phyloP scores from a whole-genome alignment of 2,329 filamentous ascomycete genomes.

The Raffaelea arxii region DNA sequence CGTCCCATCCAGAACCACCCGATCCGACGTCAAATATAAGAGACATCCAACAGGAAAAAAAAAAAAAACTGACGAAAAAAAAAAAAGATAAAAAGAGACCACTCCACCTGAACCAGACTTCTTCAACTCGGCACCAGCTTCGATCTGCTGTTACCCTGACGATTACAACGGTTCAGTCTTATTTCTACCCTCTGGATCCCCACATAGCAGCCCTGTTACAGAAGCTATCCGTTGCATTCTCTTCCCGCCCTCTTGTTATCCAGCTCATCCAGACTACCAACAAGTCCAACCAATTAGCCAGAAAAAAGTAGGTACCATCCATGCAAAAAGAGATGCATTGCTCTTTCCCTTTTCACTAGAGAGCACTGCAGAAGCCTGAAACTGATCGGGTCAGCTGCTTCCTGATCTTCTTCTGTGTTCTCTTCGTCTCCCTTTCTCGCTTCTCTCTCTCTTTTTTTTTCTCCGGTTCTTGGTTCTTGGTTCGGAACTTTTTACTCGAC shows the following conservation, averaged over 20 bases:
- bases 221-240: constrained; percentile 4
- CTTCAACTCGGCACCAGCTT: constrained; percentile 7
- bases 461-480: background rate
- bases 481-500: background rate
- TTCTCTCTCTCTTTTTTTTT: background rate
- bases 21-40: constrained; percentile 7
- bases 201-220: constrained; percentile 5
- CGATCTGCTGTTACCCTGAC: constrained; percentile 11
- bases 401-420: too few species aligned
- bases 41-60: too few species aligned
- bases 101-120: constrained; percentile 12
- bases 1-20: constrained; percentile 6
- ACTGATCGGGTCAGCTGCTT: too few species aligned
- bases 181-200: constrained; percentile 2
- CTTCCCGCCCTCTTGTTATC: constrained; percentile 2
- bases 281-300: too few species aligned
- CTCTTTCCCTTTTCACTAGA: too few species aligned
- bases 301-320: too few species aligned
- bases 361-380: too few species aligned
- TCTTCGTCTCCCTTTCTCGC: background rate
- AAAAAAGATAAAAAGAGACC: background rate
- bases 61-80: too few species aligned
- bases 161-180: constrained; percentile 3
- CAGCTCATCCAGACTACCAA: too few species aligned
- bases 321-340: too few species aligned